Base-by-base conservation (phyloP, 106 monocot genomes). In the Hemerocallis citrina region DNA sequence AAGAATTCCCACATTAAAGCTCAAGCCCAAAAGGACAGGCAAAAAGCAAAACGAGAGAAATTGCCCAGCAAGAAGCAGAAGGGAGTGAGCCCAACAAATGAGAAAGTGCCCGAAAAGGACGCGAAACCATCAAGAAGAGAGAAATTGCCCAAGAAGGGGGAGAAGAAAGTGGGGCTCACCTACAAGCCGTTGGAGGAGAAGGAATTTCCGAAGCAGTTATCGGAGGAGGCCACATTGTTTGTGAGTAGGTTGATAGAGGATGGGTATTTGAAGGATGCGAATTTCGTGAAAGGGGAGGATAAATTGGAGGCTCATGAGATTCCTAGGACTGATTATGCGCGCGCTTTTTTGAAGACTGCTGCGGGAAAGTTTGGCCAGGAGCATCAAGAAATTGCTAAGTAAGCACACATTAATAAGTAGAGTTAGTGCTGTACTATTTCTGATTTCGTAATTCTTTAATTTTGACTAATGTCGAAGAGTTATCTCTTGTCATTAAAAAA, bases 381-480 rank as follows among this genome's bases (percentile, higher is more conserved):
- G 11, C 77, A 77, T 59, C 90, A 91, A 47, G 77, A 79, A 42
- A 73, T 91, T 59, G 85, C 90, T 7, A 91, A 79, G 90, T 85
- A 71, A 68, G 83, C 17, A 32, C 14, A 29, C 4, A 22, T 49
- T 8, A 0, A 11, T 10, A 35, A 63, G 58, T 39, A 33, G 37
- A 51, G 33, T 32, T 21, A 9, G 7, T 23, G 16, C 9, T 42
- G 38, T 5, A 44, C 45, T 55, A 14, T 2, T 5, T 10, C 21
- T 30, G 31, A 40, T 46, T 19, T 13, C 22, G 1, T n/a, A n/a
- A n/a, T n/a, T n/a, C n/a, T n/a, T n/a, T n/a, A n/a, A n/a, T n/a
- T n/a, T n/a, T n/a, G n/a, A n/a, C n/a, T n/a, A n/a, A 1, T 14
- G 5, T 48, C 6, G 7, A 17, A 48, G 47, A 28, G 44, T 33